phyloP scores from a whole-genome alignment of 2,329 filamentous ascomycete genomes.

The Epichloe festucae region DNA sequence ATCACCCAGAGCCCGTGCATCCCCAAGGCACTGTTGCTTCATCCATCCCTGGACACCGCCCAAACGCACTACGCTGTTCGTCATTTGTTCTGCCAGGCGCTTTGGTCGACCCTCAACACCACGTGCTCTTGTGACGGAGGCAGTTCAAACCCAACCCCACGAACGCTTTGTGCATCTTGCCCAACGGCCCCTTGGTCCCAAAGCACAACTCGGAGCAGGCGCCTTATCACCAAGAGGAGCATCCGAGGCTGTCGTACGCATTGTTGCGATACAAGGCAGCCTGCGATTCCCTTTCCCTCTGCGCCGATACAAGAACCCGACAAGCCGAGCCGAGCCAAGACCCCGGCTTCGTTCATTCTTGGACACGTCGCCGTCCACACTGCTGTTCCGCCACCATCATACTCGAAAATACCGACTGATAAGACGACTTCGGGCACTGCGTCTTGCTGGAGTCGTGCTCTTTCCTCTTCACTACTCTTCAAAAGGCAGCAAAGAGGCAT shows the following conservation, averaged over 20 bases:
- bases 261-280: background rate
- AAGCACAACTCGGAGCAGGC: background rate
- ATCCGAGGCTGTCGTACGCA: background rate
- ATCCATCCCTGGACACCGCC: background rate
- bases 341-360: background rate
- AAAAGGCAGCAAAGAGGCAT: conserved; percentile 1
- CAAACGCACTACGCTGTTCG: background rate
- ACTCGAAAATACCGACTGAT: background rate
- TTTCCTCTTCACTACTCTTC: background rate
- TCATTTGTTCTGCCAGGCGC: background rate
- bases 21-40: background rate
- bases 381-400: background rate
- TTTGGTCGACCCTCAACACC: background rate
- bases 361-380: background rate
- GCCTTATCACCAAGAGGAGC: background rate
- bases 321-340: background rate
- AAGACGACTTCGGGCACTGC: background rate
- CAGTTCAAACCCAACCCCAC: background rate
- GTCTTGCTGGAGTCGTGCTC: background rate
- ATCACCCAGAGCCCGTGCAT: background rate
- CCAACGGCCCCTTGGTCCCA: background rate
- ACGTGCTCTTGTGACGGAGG: conserved; percentile 3
- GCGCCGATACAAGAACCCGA: background rate
- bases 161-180: background rate
- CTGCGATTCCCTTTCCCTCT: background rate